A percentile compares a stretch with the other conserved stretches of the same genome.
Evolutionary conservation across 1,284 basidiomycete species (phyloP).

Genomic region (Puccinia polysora): DNA sequence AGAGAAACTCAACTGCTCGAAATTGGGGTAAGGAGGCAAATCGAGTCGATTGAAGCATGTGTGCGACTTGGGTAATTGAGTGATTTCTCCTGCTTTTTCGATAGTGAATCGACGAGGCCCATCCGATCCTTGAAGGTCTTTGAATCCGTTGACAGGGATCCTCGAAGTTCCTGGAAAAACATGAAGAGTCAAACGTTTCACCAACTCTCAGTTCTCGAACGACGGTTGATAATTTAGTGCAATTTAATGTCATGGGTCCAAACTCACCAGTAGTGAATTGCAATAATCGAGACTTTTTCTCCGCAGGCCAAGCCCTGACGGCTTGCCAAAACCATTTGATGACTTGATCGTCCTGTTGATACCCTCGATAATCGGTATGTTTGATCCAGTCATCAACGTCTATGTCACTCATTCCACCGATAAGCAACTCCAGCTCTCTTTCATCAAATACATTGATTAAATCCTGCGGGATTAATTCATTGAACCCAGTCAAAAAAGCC

Average conservation of each 20-base stretch:
- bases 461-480: constrained; percentile 90
- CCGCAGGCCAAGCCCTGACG: constrained; percentile 65
- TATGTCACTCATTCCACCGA: constrained; percentile 98
- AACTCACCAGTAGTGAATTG: constrained; percentile 84
- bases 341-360: constrained; percentile 66
- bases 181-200: no score
- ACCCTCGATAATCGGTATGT: constrained; percentile 62
- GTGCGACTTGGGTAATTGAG: constrained; percentile 47
- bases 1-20: constrained; percentile 62
- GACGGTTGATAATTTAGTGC: no score
- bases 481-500: constrained; percentile 90
- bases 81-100: constrained; percentile 46
- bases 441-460: constrained; percentile 97
- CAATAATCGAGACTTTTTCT: constrained; percentile 47
- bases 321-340: constrained; percentile 99
- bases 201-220: no score
- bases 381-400: constrained; percentile 67
- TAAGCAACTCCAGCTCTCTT: constrained; percentile 88
- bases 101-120: constrained; percentile 49
- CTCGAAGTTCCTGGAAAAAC: constrained; percentile 45
- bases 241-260: no score
- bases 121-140: constrained; percentile 48
- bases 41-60: constrained; percentile 50
- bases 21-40: constrained; percentile 46
- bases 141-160: constrained; percentile 48